Evolutionary conservation across 192 early-diverging fungal species (phyloP), one percentile per base, ranked within the genome.

Genomic region (Coemansia sp.): DNA sequence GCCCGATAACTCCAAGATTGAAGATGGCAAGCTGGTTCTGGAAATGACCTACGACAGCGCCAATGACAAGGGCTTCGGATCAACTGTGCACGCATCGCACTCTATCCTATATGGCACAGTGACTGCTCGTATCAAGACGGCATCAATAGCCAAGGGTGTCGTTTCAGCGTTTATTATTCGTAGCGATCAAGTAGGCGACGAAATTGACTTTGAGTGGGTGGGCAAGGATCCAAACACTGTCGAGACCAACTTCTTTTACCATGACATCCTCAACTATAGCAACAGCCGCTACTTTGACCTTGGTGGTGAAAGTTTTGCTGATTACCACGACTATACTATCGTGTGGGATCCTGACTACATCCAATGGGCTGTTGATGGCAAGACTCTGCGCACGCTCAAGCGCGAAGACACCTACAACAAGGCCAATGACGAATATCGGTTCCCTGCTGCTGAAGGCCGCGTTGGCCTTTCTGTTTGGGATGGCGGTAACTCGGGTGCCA

Each of bases 191-290:
- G 57, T 48, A 37, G 82, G 82, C 30, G 84, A 88, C 54, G 87
- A 88, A 46, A 81, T 88, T 35, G 87, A 88, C 60, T 84, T 80
- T 62, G 83, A 86, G 60, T 86, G 78, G 76, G 81, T 88, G 21
- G 87, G 87, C 15, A 63, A 71, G 26, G 28, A 79, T 16, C 72
- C 77, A n/a, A 70, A 50, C 21, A 38, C 71, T 39, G 83, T 81
- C 16, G 80, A 88, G 68, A 81, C 83, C 21, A 88, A 88, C 77
- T 84, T 70, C 60, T 86, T 84, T 65, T 84, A 75, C 59, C 69
- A 82, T 40, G 75, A 74, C 28, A 44, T 72, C 40, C 63, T 83
- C n/a, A 79, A 84, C 53, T 85, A 84, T 54, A 66, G 40, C 12
- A 80, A 82, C 55, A 78, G 78, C 51, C 31, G 57, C 2, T 45